These are phyloP conservation scores for Epichloe gansuensis DNA, from an alignment of 2,329 filamentous ascomycete species.

Conservation along the genomic window DNA sequence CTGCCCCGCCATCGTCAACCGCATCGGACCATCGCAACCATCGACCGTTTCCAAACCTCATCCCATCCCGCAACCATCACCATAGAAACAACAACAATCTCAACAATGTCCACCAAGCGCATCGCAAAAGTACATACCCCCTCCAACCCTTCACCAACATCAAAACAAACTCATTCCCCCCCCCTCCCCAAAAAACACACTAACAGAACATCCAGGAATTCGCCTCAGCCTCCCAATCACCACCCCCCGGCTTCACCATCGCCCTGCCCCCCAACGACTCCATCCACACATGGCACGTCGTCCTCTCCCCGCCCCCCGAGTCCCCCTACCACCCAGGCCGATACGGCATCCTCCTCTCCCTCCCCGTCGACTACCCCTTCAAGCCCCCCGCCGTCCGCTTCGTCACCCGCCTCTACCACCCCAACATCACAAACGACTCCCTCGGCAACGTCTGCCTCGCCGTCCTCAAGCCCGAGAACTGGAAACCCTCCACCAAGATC, in stretches of 20 bases:
- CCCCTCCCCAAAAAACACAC: neutral
- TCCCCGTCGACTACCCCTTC: constrained; percentile 80
- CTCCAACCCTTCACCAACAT: neutral
- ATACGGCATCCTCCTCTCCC: constrained; percentile 59
- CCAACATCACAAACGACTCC: constrained; percentile 81
- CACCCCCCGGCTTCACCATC: constrained; percentile 35
- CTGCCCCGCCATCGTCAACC: neutral
- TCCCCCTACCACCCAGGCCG: constrained; percentile 49
- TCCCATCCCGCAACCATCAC: neutral
- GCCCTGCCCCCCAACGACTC: constrained; percentile 32
- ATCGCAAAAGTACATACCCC: constrained; percentile 27
- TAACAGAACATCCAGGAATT: constrained; percentile 32
- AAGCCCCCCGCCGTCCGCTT: constrained; percentile 72
- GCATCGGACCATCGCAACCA: too few species aligned
- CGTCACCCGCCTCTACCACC: constrained; percentile 86
- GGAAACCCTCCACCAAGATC: constrained; percentile 80
- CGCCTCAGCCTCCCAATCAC: constrained; percentile 33
- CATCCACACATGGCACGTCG: constrained; percentile 40
- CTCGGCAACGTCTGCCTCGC: constrained; percentile 76
- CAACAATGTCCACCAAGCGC: constrained; percentile 30
- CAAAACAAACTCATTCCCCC: neutral
- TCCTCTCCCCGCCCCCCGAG: constrained; percentile 29
- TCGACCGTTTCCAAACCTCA: too few species aligned
- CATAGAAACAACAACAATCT: neutral
- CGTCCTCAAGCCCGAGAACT: constrained; percentile 72